Evolutionary conservation across 2,329 filamentous ascomycete species (phyloP).

Genomic region (Aureobasidium vineae): DNA sequence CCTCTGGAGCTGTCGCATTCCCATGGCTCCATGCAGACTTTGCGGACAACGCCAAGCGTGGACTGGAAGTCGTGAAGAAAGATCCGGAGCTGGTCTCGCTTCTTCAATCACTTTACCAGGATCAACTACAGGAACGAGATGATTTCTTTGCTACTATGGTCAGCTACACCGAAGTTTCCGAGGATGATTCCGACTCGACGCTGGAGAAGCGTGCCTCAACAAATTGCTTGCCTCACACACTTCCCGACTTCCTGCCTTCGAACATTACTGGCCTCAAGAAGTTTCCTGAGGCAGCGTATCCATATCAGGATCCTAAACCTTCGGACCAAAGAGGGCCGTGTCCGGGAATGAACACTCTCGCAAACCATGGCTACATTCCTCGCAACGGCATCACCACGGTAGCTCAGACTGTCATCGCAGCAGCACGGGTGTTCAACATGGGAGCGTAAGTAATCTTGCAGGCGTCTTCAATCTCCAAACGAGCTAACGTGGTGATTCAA

Average conservation of each 20-base stretch:
- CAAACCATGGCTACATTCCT: slow-evolving; percentile 34
- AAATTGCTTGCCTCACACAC: slow-evolving; percentile 17
- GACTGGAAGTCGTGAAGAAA: slow-evolving; percentile 17
- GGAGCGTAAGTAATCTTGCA: not conserved
- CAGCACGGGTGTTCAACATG: slow-evolving; percentile 28
- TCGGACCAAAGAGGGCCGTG: slow-evolving; percentile 11
- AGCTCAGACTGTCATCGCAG: slow-evolving; percentile 11
- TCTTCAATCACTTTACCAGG: slow-evolving; percentile 10
- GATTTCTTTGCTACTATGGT: slow-evolving; percentile 12
- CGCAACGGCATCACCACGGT: slow-evolving; percentile 27
- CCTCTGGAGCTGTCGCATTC: not conserved
- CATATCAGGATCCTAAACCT: slow-evolving; percentile 3
- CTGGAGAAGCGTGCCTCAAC: slow-evolving; percentile 1
- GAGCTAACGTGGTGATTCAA: not conserved
- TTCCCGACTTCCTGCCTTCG: slow-evolving; percentile 18
- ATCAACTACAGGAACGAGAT: slow-evolving; percentile 19
- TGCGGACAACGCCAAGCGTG: slow-evolving; percentile 9
- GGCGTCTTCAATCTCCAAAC: not conserved
- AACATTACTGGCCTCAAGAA: slow-evolving; percentile 23
- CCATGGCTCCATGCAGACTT: slow-evolving; percentile 13
- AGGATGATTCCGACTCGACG: not conserved
- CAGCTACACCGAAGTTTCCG: not conserved
- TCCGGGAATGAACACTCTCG: slow-evolving; percentile 32
- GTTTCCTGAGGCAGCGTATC: slow-evolving; percentile 20
- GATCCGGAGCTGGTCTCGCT: slow-evolving; percentile 12